Base-by-base conservation (phyloP, 352 stramenopile species). In the Blastocystis sp. region DNA sequence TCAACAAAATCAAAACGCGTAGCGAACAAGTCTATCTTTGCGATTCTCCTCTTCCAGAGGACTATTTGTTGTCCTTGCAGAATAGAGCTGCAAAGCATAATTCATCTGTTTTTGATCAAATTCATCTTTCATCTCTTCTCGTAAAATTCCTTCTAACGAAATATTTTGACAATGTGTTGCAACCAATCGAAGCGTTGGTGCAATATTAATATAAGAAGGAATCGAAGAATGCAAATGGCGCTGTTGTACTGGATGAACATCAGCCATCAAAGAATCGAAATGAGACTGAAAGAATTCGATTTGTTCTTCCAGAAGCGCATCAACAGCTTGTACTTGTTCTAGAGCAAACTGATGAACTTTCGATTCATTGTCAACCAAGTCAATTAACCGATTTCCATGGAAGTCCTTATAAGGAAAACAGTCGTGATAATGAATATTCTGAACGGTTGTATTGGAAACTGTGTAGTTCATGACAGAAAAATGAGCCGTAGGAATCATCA, bases 101-200 rank as follows among this genome's bases (percentile, higher is more conserved):
- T 81, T 26, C 24, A 81, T 20, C 70, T 81, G 70, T 13, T 81
- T 81, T 24, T 30, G 24, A 37, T 81, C 70, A 39, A 53, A 81
- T 18, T n/a, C 39, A 16, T 81, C 34, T 0, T 26, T 26, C 47
- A 81, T 24, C 8, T 16, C 70, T n/a, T 59, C n/a, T 3, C 11
- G n/a, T 11, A 43, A 64, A 24, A 81, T 47, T 13, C 70, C 70
- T 34, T 65, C 41, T n/a, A 81, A 37, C 54, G 70, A 30, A 2
- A 37, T 50, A 5, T 20, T 47, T 18, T 41, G 24, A 0, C 24
- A 18, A 16, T 20, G 30, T 2, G n/a, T n/a, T 0, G 37, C 37
- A 7, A 81, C 70, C 0, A 81, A 30, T n/a, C 70, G 70, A n/a
- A 81, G 43, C 2, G 70, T 81, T 5, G 70, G 70, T 30, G 70